Evolutionary conservation across 352 stramenopile species (phyloP).

Genomic region (Phytophthora capsici): DNA sequence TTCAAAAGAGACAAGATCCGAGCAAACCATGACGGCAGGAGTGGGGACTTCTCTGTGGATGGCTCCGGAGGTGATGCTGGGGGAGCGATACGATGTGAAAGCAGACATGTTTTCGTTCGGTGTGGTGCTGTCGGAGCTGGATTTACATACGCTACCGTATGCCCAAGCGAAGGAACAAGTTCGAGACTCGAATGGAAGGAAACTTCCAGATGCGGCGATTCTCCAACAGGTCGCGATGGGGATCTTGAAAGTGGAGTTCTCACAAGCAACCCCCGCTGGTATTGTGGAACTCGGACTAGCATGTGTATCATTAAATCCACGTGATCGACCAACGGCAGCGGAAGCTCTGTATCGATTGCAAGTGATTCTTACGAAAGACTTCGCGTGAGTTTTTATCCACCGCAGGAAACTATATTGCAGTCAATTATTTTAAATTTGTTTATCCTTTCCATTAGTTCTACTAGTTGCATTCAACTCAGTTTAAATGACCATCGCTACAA

Average conservation of each 20-base stretch:
- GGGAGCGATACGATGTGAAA: slow-evolving; percentile 40
- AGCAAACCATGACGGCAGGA: slow-evolving; percentile 41
- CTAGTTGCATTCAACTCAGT: too few species aligned
- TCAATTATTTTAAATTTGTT: too few species aligned
- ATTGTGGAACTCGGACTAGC: slow-evolving; percentile 33
- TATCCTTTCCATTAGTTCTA: too few species aligned
- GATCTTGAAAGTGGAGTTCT: slow-evolving; percentile 39
- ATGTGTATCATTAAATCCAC: slow-evolving; percentile 38
- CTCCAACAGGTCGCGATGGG: slow-evolving; percentile 48
- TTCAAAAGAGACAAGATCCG: slow-evolving; percentile 24
- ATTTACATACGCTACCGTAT: slow-evolving; percentile 36
- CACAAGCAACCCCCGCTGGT: slow-evolving; percentile 2
- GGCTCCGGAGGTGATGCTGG: slow-evolving; percentile 64
- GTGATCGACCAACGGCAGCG: slow-evolving; percentile 38
- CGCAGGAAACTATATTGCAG: too few species aligned
- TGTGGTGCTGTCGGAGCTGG: slow-evolving; percentile 43
- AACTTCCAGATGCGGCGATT: slow-evolving; percentile 36
- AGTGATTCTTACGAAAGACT: slow-evolving; percentile 11
- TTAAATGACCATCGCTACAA: too few species aligned
- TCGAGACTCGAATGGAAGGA: slow-evolving; percentile 17
- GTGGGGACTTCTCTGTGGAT: slow-evolving; percentile 58
- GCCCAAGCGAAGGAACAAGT: slow-evolving; percentile 31
- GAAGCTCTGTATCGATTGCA: slow-evolving; percentile 47
- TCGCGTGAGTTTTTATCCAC: slow-evolving; percentile 5
- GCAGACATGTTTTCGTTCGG: slow-evolving; percentile 53